Conservation (phyloP, 331 rosid species). For the Stylosanthes scabra region DNA sequence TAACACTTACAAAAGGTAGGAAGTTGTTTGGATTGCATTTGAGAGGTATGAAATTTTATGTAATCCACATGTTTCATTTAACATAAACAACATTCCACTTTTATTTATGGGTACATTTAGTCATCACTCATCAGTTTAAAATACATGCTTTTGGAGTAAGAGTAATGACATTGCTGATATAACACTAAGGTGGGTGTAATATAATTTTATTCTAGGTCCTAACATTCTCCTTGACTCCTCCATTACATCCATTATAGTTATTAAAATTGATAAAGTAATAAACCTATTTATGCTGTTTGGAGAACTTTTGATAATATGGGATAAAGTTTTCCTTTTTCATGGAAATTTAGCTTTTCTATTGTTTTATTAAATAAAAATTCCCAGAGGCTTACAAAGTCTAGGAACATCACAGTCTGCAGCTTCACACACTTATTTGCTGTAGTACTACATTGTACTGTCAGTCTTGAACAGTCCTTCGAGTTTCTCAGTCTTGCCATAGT, state of each 20-base stretch:
- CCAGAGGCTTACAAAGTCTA: neutral
- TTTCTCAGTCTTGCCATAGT: neutral
- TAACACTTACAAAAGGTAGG: neutral
- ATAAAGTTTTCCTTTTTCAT: neutral
- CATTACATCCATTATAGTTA: neutral
- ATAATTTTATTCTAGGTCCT: neutral
- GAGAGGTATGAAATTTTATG: neutral
- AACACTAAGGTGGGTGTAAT: neutral
- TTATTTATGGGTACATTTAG: neutral
- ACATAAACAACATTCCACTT: constrained; percentile 17
- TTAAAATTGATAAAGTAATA: neutral
- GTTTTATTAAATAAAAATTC: neutral
- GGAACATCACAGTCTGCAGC: constrained; percentile 9
- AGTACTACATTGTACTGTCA: neutral
- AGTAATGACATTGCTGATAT: neutral
- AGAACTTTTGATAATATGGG: neutral
- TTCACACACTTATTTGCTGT: neutral
- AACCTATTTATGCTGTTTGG: neutral
- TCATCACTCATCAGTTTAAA: neutral
- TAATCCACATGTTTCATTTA: constrained; percentile 1
- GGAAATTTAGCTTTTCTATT: neutral
- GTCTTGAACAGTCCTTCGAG: constrained; percentile 1
- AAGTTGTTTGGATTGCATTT: constrained; percentile 28
- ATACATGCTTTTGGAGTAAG: too few species aligned
- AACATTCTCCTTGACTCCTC: constrained; percentile 2